Evolutionary conservation across 2,329 filamentous ascomycete genomes (phyloP).

Genomic region (Chaetomium globosum): DNA sequence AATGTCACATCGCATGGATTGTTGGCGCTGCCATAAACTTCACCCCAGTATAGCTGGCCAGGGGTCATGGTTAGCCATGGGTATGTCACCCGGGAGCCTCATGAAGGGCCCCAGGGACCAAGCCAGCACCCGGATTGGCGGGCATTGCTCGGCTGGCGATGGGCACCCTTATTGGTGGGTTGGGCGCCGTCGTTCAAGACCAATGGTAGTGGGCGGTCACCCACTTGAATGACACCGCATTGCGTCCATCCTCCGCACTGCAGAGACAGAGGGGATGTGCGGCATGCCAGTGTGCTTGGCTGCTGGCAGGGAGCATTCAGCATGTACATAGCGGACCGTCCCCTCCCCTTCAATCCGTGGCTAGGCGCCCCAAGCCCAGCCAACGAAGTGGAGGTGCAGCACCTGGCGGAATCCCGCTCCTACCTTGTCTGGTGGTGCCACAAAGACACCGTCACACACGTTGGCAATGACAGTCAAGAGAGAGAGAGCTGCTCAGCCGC

Average conservation of each 20-base stretch:
- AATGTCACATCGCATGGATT: background rate
- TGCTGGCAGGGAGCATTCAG: background rate
- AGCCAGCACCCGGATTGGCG: conserved; percentile 9
- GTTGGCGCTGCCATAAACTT: background rate
- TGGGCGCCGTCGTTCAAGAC: background rate
- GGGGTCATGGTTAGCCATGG: conserved; percentile 1
- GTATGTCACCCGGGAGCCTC: conserved; percentile 13
- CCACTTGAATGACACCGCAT: conserved; percentile 9
- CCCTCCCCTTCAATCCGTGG: background rate
- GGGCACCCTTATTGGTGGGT: background rate
- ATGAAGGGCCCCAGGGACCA: background rate
- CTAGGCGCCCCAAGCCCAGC: background rate
- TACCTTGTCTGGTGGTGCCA: background rate
- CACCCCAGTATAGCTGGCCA: background rate
- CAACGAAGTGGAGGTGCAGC: background rate
- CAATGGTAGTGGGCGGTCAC: background rate
- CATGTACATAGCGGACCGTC: background rate
- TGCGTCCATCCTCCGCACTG: background rate
- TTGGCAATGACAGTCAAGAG: background rate
- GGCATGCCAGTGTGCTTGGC: background rate
- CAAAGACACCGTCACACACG: background rate
- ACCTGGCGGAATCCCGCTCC: background rate
- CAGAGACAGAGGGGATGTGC: background rate
- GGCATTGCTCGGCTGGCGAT: background rate
- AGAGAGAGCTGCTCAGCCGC: background rate